Evolutionary conservation across 106 monocot genomes (phyloP), one percentile per base, ranked within the genome.

Genomic region (Acorus calamus): DNA sequence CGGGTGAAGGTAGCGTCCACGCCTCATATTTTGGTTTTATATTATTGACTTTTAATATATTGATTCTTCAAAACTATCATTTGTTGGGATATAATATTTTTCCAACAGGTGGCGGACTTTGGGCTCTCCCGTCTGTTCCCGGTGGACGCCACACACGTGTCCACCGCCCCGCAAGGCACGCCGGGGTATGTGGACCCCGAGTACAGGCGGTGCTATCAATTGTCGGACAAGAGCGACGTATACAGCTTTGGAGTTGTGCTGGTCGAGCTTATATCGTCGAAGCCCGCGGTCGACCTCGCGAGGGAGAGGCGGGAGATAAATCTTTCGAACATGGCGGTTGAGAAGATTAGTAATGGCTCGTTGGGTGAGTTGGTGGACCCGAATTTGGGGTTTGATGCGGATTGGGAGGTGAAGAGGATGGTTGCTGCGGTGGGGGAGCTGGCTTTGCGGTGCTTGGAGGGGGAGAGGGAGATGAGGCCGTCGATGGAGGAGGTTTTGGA

Each of bases 1-100:
- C 80, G 72, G 7, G 81, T 85, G 5, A 85, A 81, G 13, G 85
- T 85, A 0, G 81, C 71, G 3, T 28, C n/a, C n/a, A n/a, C n/a
- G n/a, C n/a, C n/a, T n/a, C n/a, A 28, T 28, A 28, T 28, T 28
- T 28, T 28, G 28, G 0, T 28, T 28, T 28, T 28, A 28, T 28
- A 28, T 28, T 28, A 28, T 28, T 28, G 28, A 28, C 1, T 28
- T 28, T 28, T 1, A 0, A 1, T 28, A 28, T 28, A 28, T 28
- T 28, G 28, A 28, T 28, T 28, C 28, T 28, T 28, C 28, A 28
- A 28, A 28, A 28, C 1, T 0, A 28, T 28, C 1, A 28, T 28
- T 28, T 28, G 28, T 28, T 28, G 28, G 1, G 28, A 28, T 28
- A 28, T 28, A 28, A 28, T 28, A 28, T 28, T 0, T 28, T 28